phyloP scores from a whole-genome alignment of 2,329 filamentous ascomycete species.

The Curvularia sp. region DNA sequence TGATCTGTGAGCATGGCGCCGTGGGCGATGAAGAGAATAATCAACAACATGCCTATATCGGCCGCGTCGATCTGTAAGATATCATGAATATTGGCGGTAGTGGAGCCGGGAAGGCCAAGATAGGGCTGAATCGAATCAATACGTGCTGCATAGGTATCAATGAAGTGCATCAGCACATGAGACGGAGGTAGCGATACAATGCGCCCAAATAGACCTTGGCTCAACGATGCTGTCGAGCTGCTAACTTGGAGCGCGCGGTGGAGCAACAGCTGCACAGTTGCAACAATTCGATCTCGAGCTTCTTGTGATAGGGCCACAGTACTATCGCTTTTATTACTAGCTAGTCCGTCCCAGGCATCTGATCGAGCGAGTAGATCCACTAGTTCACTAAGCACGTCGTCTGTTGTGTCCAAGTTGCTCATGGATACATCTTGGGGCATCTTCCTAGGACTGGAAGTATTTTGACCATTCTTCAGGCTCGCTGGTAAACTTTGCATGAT shows the following conservation, averaged over 20 bases:
- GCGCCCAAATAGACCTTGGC: slow-evolving; percentile 12
- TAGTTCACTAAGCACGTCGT: slow-evolving; percentile 11
- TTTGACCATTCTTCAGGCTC: neutral
- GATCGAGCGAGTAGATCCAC: slow-evolving; percentile 11
- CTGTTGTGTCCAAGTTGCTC: neutral
- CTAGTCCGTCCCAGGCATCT: slow-evolving; percentile 6
- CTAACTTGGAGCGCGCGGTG: slow-evolving; percentile 9
- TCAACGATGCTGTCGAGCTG: neutral
- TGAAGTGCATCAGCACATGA: slow-evolving; percentile 12
- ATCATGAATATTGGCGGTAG: slow-evolving; percentile 7
- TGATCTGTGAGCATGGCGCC: slow-evolving; percentile 16
- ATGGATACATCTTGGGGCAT: neutral
- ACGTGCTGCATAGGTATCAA: slow-evolving; percentile 9
- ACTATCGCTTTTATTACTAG: neutral
- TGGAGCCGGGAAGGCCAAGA: slow-evolving; percentile 13
- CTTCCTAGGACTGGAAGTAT: neutral
- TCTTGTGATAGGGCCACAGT: slow-evolving; percentile 6
- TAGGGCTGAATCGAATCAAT: slow-evolving; percentile 15
- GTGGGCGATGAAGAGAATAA: slow-evolving; percentile 11
- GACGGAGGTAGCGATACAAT: slow-evolving; percentile 15
- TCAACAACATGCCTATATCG: slow-evolving; percentile 12
- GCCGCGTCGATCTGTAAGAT: slow-evolving; percentile 8
- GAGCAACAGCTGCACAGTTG: slow-evolving; percentile 10
- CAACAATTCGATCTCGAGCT: slow-evolving; percentile 10
- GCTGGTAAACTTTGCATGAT: neutral